Evolutionary conservation across 306 rosid genomes (phyloP).

Genomic region (Sicyos edulis): DNA sequence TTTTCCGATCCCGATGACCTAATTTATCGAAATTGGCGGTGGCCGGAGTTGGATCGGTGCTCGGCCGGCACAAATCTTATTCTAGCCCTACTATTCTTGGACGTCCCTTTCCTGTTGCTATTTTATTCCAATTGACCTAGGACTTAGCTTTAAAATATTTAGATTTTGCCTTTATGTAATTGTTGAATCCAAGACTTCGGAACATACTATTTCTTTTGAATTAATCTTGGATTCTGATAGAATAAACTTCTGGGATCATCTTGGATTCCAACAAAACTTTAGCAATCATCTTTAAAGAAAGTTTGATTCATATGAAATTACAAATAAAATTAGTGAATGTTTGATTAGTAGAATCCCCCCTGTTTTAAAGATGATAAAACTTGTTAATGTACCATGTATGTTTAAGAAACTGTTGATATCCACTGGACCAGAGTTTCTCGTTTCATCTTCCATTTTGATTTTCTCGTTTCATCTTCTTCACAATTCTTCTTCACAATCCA

Average conservation of each 20-base stretch:
- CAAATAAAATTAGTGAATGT: background rate
- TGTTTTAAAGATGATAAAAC: too few relatives aligned
- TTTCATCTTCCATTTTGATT: too few relatives aligned
- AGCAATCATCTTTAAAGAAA: too few relatives aligned
- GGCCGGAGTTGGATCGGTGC: background rate
- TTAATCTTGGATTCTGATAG: background rate
- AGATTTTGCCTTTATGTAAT: background rate
- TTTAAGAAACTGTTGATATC: too few relatives aligned
- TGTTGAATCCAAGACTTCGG: background rate
- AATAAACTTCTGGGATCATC: background rate
- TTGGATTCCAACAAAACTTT: background rate
- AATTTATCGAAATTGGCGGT: background rate
- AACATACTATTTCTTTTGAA: background rate
- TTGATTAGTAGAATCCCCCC: background rate
- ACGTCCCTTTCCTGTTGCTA: background rate
- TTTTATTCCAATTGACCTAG: background rate
- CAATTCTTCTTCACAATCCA: background rate
- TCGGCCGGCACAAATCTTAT: background rate
- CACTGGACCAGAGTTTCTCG: too few relatives aligned
- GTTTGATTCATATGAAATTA: too few relatives aligned
- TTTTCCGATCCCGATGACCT: background rate
- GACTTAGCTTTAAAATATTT: background rate
- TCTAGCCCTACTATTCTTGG: background rate
- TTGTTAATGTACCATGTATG: too few relatives aligned
- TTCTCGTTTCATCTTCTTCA: too few relatives aligned